These are phyloP conservation scores for Zygotorulaspora mrakii DNA, from an alignment of 1,139 yeast genomes.

Conservation along the genomic window DNA sequence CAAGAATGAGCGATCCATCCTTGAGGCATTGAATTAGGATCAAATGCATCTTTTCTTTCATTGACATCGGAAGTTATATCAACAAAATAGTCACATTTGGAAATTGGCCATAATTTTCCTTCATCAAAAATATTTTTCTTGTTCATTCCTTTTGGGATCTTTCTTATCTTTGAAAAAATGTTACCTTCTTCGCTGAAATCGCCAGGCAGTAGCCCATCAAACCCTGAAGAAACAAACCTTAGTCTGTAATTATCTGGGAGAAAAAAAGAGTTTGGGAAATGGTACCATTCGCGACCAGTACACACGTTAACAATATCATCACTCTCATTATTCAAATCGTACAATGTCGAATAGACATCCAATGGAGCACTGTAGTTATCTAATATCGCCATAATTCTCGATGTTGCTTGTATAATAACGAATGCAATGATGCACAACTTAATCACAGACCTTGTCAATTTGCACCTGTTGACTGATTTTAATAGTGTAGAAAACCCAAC, in stretches of 20 bases:
- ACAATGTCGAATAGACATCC: conserved; percentile 39
- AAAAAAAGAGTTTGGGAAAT: conserved; percentile 84
- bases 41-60: conserved; percentile 22
- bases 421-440: conserved; percentile 13
- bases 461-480: conserved; percentile 13
- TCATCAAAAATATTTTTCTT: conserved; percentile 59
- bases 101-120: conserved; percentile 46
- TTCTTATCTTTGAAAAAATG: conserved; percentile 32
- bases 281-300: conserved; percentile 92
- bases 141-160: conserved; percentile 65
- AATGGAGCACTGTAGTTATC: conserved; percentile 63
- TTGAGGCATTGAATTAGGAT: conserved; percentile 28
- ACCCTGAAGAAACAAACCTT: conserved; percentile 69
- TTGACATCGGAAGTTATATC: conserved; percentile 42
- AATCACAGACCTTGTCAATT: conserved; percentile 12
- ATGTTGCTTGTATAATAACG: conserved; percentile 33
- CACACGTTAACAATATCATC: conserved; percentile 54
- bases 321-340: conserved; percentile 19
- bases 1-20: conserved; percentile 39
- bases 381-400: conserved; percentile 47
- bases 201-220: conserved; percentile 85
- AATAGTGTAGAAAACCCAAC: conserved; percentile 43
- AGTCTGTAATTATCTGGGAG: conserved; percentile 59
- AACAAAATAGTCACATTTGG: conserved; percentile 54
- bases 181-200: conserved; percentile 56